Base-by-base conservation (phyloP, 441 rosid species). In the Croton laevigatus region DNA sequence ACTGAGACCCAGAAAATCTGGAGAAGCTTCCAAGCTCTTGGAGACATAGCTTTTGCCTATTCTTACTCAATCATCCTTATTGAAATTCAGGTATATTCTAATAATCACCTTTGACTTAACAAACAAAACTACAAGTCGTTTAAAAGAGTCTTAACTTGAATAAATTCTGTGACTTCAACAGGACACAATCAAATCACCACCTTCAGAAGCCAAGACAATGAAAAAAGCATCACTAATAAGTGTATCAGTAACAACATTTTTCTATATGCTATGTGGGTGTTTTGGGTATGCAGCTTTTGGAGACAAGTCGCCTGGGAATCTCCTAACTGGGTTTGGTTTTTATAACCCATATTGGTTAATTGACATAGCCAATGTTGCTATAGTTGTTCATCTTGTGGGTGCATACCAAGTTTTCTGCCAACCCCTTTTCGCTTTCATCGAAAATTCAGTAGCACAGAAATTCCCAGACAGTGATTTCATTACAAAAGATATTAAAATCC, bases 271-370 rank as follows among this genome's bases (percentile, higher is more conserved):
- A 9, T 94, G 97, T 55, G 97, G 97, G 5, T 89, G 94, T 68
- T 80, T 94, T 76, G 97, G 97, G 6, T 94, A 94, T 55, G 97
- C 96, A 0, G 88, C 97, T 0, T 94, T 94, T 61, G 98, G 98
- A 37, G 95, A 94, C 78, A 3, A 59, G 3, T 76, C 98, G 3
- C 98, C 98, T 0, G 86, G 87, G 55, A 91, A 91, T 62, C 89
- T 94, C 49, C 79, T 91, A 51, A 89, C 95, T 8, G 96, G 97
- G 23, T 88, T 88, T 20, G 97, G 94, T 8, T 88, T 88, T 75
- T 91, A 86, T 40, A 86, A 93, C 65, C 97, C 97, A 14, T 89
- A 65, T 67, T 90, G 98, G 98, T 88, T 90, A 7, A 82, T 93
- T 22, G 94, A 91, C 85, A 87, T 94, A 55, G 98, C 97, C n/a